Evolutionary conservation across 805 yeast species (phyloP), one percentile per base, ranked within the genome.

Genomic region (Ogataea paradorogensis): DNA sequence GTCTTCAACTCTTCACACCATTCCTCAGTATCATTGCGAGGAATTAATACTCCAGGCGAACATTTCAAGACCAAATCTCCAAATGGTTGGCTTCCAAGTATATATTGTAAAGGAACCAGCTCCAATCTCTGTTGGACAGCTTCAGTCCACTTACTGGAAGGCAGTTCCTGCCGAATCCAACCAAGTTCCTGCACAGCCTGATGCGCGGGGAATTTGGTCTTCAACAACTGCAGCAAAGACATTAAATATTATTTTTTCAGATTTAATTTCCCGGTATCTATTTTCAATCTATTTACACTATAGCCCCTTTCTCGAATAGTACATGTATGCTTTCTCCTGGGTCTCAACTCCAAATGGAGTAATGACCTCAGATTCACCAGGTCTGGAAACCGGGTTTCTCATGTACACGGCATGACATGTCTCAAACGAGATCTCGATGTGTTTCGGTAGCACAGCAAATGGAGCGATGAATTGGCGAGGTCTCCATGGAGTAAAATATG

Each of bases 371-470:
- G 96, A 84, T 59, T 86, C 90, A 42, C 96, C 97, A 6, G 97
- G 96, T 62, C 97, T 79, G 10, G 97, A 95, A 35, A 93, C 89
- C 11, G 99, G 99, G 62, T 93, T 95, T 66, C 97, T 83, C 62
- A 93, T 67, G 64, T 91, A 93, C n/a, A 93, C 84, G 5, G 96
- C 97, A 62, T 90, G 96, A 61, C 98, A 91, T 5, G 97, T 88
- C 47, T 77, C 76, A 63, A 86, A 91, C 15, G 95, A 85, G 31
- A 93, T 69, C 67, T 93, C 98, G 39, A 93, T 69, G 64, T 93
- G 98, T 47, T 85, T 82, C 21, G 99, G 99, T 55, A 87, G 73
- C 44, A 93, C 76, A 9, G 97, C 93, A 65, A 89, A 86, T 33
- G 95, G 95, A 2, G 95, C 90, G 48, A 93, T 66, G 66, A 91